phyloP scores from a whole-genome alignment of 306 rosid genomes.

The Lagenaria siceraria region DNA sequence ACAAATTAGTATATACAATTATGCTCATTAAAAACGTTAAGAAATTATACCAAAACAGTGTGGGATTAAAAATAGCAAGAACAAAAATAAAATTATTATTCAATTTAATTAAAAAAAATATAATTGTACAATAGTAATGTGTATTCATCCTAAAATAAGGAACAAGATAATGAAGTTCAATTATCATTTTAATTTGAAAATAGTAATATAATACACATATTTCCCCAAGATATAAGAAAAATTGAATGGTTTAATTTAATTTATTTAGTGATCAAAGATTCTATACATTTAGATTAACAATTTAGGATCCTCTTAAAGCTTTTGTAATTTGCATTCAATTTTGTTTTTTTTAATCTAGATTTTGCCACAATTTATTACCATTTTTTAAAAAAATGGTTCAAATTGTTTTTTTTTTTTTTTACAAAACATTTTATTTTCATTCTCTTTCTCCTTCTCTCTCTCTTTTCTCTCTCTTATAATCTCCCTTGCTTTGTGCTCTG shows the following conservation, averaged over 20 bases:
- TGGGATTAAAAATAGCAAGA: no score
- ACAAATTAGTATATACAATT: not conserved
- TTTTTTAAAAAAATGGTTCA: not conserved
- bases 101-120: no score
- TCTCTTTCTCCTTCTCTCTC: not conserved
- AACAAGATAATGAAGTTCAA: not conserved
- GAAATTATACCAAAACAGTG: not conserved
- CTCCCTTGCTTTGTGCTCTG: not conserved
- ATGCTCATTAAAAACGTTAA: not conserved
- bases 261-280: not conserved
- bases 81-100: no score
- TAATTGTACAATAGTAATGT: not conserved
- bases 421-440: not conserved
- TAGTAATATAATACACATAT: no score
- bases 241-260: not conserved
- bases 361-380: not conserved
- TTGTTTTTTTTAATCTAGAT: not conserved
- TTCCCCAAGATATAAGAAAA: not conserved
- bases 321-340: constrained; percentile 1
- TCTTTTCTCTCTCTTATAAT: not conserved
- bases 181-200: no score
- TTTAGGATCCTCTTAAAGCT: not conserved
- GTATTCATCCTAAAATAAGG: not conserved
- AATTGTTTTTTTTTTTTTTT: not conserved
- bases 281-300: not conserved